Percentiles rank a stretch among this genome's conserved stretches.
Evolutionary conservation across 2,329 filamentous ascomycete genomes (phyloP).

Genomic region (Hymenoscyphus scutula): DNA sequence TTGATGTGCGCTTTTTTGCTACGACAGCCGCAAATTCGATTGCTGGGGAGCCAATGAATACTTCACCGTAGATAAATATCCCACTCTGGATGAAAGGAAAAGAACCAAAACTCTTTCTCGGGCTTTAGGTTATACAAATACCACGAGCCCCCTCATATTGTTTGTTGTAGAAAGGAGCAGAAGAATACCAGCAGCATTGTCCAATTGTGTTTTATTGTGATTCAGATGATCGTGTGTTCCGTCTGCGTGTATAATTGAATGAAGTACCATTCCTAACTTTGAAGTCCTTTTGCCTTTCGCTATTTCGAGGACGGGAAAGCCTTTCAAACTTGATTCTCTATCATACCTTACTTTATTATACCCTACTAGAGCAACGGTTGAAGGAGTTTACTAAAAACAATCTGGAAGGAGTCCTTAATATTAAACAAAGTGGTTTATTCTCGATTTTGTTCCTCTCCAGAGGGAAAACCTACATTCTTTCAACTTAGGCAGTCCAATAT

Average conservation of each 20-base stretch:
- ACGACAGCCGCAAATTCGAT: conserved; percentile 71
- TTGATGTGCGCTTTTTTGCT: conserved; percentile 97
- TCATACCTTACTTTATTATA: too few species aligned
- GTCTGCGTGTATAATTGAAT: conserved; percentile 3
- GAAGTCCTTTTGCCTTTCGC: too few species aligned
- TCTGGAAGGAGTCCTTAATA: too few species aligned
- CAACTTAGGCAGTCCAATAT: too few species aligned
- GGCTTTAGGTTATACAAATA: conserved; percentile 28
- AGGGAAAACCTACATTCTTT: too few species aligned
- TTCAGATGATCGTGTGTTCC: neutral
- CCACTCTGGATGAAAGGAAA: conserved; percentile 17
- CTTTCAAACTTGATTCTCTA: too few species aligned
- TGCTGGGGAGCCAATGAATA: conserved; percentile 53
- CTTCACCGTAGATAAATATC: conserved; percentile 42
- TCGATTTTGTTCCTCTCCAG: too few species aligned
- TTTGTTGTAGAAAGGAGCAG: conserved; percentile 34
- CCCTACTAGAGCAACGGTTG: too few species aligned
- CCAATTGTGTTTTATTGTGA: conserved; percentile 7
- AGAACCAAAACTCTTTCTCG: conserved; percentile 8
- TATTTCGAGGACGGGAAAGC: too few species aligned
- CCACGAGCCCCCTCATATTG: conserved; percentile 28
- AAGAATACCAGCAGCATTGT: conserved; percentile 35
- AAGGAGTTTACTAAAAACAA: too few species aligned
- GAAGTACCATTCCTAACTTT: neutral
- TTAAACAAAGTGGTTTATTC: too few species aligned